Evolutionary conservation across 768 basidiomycete genomes (phyloP), one percentile per base, ranked within the genome.

Genomic region (Podaxis rugospora): DNA sequence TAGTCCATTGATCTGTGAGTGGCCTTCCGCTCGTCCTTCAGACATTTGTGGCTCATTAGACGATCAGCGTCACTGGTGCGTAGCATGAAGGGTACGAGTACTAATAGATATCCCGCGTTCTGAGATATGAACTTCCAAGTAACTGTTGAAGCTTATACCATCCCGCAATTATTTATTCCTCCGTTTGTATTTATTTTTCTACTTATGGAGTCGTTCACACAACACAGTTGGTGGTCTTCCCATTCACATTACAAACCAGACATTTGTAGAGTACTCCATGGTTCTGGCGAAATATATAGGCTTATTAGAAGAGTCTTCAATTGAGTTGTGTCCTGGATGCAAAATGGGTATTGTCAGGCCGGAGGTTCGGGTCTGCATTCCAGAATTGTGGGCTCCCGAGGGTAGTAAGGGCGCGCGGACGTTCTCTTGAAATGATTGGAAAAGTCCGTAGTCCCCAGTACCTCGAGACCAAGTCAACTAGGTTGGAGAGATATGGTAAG

Each of bases 1-100:
- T 42, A 60, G 59, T 46, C 59, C 59, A 18, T 47, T 60, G 27
- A 60, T 54, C 51, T 51, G 59, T 60, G 14, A 51, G 27, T 51
- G 25, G 14, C 14, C 13, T 21, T 16, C 47, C 13, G 28, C 28
- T 18, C n/a, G 27, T 27, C 18, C 28, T 14, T 51, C 32, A 35
- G 50, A 23, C n/a, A 16, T 42, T 32, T 14, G 9, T 28, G 9
- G 25, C 54, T 55, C n/a, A 55, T 2, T 0, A 11, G 27, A 28
- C 3, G 23, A 44, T 27, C 39, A 55, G 54, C 23, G 27, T 44
- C 39, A 11, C n/a, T 55, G 54, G 39, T 25, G 23, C 39, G n/a
- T 6, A 55, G 40, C 25, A 42, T 55, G 25, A 55, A 27, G 11
- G 54, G 54, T 6, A 16, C 25, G 14, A 42, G 37, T 55, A 25